Percentiles rank a stretch among this genome's conserved stretches.
These are phyloP conservation scores for Rhynchospora pubera DNA, from an alignment of 176 grass and related monocot genomes.

Conservation along the genomic window DNA sequence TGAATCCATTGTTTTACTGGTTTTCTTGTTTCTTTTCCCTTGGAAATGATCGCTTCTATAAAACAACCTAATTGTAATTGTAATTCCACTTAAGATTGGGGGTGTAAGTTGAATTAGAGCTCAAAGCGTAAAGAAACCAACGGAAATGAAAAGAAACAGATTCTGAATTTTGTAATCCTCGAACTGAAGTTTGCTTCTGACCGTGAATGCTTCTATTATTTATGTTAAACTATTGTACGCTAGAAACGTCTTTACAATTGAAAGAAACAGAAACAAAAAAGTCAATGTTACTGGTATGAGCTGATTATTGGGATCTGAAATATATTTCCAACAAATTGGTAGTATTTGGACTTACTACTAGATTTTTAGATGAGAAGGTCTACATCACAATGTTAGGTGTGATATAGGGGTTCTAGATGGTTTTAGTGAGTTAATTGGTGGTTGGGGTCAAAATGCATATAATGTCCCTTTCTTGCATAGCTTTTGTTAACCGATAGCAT, in stretches of 20 bases:
- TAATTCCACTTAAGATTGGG: not conserved
- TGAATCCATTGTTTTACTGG: not conserved
- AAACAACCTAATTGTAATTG: not conserved
- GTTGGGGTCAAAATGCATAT: not conserved
- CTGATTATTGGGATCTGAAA: constrained; percentile 9
- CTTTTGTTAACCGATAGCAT: not conserved
- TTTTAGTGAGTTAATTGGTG: constrained; percentile 19
- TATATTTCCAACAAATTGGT: not conserved
- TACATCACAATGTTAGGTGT: constrained; percentile 30
- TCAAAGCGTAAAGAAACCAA: not conserved
- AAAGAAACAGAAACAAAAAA: not conserved
- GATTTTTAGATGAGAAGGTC: constrained; percentile 14
- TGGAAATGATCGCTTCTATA: not conserved
- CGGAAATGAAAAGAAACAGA: not conserved
- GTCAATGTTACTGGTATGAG: not conserved
- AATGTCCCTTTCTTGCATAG: constrained; percentile 10
- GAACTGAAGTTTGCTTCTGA: not conserved
- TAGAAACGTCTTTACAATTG: not conserved
- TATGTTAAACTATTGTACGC: not conserved
- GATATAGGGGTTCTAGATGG: constrained; percentile 19
- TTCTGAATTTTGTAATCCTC: not conserved
- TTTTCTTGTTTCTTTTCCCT: not conserved
- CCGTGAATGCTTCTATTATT: not conserved
- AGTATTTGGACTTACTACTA: not conserved
- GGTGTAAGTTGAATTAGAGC: not conserved